These are phyloP conservation scores for Suhomyces sp. DNA, from an alignment of 805 yeast genomes.

Conservation along the genomic window DNA sequence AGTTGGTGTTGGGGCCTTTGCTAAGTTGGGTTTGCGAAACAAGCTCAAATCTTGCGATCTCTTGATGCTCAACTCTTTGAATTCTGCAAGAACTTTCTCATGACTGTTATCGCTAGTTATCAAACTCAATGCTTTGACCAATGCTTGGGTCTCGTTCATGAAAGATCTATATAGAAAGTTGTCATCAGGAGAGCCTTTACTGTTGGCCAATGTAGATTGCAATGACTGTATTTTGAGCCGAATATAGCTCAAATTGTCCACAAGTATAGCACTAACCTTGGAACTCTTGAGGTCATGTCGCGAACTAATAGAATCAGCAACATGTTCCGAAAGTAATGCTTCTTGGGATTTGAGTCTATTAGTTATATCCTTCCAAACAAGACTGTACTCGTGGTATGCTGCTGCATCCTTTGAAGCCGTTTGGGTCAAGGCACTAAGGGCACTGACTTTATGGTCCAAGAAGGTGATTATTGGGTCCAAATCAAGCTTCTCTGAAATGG, in stretches of 20 bases:
- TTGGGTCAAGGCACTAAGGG: constrained; percentile 22
- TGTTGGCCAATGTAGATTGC: not conserved
- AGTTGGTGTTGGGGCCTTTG: not conserved
- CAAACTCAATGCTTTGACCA: constrained; percentile 12
- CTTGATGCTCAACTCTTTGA: not conserved
- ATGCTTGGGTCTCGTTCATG: constrained; percentile 22
- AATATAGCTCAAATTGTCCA: constrained; percentile 4
- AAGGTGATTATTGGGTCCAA: constrained; percentile 31
- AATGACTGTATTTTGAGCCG: not conserved
- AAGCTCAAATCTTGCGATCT: not conserved
- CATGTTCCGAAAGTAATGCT: constrained; percentile 14
- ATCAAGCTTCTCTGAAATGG: constrained; percentile 31
- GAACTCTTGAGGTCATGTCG: not conserved
- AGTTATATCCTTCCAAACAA: constrained; percentile 27
- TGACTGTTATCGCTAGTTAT: constrained; percentile 5
- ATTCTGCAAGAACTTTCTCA: not conserved
- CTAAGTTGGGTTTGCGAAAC: not conserved
- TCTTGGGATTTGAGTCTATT: constrained; percentile 25
- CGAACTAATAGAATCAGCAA: constrained; percentile 8
- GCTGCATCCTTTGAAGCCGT: constrained; percentile 26
- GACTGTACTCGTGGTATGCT: constrained; percentile 24
- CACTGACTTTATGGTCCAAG: constrained; percentile 27
- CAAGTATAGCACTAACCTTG: constrained; percentile 3
- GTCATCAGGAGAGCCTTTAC: not conserved
- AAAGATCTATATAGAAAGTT: constrained; percentile 12